Evolutionary conservation across 192 early-diverging fungal species (phyloP).

Genomic region (Rhizoclosmatium globosum): DNA sequence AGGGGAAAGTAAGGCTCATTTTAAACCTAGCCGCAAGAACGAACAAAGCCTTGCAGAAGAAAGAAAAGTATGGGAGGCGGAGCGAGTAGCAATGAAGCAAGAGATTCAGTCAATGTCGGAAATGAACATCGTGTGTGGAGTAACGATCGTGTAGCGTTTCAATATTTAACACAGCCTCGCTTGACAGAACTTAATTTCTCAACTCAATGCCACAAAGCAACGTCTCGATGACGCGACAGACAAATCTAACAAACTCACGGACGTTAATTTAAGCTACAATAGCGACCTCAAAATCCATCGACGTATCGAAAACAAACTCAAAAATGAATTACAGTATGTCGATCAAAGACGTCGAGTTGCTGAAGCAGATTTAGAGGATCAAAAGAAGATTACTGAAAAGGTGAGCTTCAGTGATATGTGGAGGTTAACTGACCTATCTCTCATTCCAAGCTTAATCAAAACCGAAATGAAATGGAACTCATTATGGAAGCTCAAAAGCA

Average conservation of each 20-base stretch:
- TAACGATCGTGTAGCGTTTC: not conserved
- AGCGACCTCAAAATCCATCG: slow-evolving; percentile 60
- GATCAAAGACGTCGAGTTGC: slow-evolving; percentile 34
- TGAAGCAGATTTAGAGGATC: slow-evolving; percentile 44
- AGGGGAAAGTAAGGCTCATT: not conserved
- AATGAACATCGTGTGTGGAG: slow-evolving; percentile 29
- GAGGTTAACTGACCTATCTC: not conserved
- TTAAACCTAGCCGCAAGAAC: not conserved
- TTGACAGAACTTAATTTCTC: slow-evolving; percentile 24
- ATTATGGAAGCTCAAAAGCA: slow-evolving; percentile 49
- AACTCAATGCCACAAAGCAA: slow-evolving; percentile 28
- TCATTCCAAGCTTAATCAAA: slow-evolving; percentile 31
- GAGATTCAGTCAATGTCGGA: slow-evolving; percentile 37
- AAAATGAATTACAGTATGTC: slow-evolving; percentile 50
- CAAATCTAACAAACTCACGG: slow-evolving; percentile 46
- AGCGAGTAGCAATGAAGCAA: slow-evolving; percentile 43
- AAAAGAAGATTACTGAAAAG: slow-evolving; percentile 49
- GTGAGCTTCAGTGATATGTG: slow-evolving; percentile 18
- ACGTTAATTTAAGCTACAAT: slow-evolving; percentile 56
- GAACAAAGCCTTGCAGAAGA: slow-evolving; percentile 32
- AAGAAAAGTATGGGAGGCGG: slow-evolving; percentile 41
- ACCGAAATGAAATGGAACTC: slow-evolving; percentile 48
- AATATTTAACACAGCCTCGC: too few species aligned
- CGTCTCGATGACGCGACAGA: slow-evolving; percentile 45
- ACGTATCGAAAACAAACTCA: slow-evolving; percentile 56